Base-by-base conservation (phyloP, 2,329 filamentous ascomycete genomes). In the Aspergillaceae sp. region DNA sequence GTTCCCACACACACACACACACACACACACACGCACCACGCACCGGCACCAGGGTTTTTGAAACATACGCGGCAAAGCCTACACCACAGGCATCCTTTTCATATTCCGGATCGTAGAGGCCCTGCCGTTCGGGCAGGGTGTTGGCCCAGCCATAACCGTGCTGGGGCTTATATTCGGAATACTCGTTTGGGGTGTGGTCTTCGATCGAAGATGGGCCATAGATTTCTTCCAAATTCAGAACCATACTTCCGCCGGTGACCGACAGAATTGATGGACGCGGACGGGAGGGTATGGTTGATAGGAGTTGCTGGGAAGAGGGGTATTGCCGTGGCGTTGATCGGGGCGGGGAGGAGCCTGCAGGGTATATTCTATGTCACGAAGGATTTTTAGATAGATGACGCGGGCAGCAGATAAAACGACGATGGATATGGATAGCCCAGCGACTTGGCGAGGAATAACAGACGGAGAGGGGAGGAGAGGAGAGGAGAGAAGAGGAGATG, bases 1-100 rank as follows among this genome's bases (percentile, higher is more conserved):
- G 1, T 19, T 19, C 19, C 19, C 19, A 19, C 19, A 19, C 19
- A 19, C 19, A 19, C 19, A 19, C 19, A 19, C 19, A 19, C 19
- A 19, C 2, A 19, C 19, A 19, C 19, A 2, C 19, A 19, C 19
- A 2, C 19, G 2, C 19, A 11, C n/a, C 26, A 7, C 34, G 19
- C 26, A 19, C n/a, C 26, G 34, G 34, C 26, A 6, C 4, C n/a
- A 3, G 5, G 34, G 34, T 2, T 36, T 36, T 19, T 5, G 7
- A 38, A 5, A 28, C 11, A 38, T 77, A 94, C 88, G 91, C 94
- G 71, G 91, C 88, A 72, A 98, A 98, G 68, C 92, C 92, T 63
- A 98, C 92, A 86, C 92, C 92, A 66, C 92, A 98, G 58, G 92
- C 90, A 90, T 98, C 92, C 72, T 97, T 97, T 74, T 97, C 92